Evolutionary conservation across 1,284 basidiomycete genomes (phyloP), one percentile per base, ranked within the genome.

Genomic region (Mycena sp.): DNA sequence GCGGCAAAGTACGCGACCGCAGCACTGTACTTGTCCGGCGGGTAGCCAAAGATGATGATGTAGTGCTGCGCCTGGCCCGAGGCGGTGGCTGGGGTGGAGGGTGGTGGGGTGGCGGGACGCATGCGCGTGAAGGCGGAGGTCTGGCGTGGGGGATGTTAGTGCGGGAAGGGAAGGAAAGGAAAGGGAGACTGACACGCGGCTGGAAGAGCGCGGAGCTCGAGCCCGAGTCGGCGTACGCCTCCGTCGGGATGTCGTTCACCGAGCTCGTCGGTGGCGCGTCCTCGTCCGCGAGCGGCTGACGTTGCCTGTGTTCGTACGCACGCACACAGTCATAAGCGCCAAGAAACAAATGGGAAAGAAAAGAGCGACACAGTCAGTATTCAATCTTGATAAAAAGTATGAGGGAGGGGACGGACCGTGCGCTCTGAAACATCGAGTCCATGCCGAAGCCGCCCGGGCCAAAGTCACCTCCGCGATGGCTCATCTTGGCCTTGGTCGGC

Each of bases 381-480:
- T 29, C 32, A 53, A 6, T 40, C 19, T 11, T 12, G 25, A 23
- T n/a, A 16, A 14, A 48, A 38, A 56, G 37, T 21, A 21, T 30
- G 28, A 37, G 6, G 62, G 35, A 23, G 19, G 26, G 50, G 51
- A 56, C 51, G 35, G 51, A 89, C 83, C 87, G 85, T 29, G 87
- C 81, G 64, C 83, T 90, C 72, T 91, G 85, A 67, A 92, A 92
- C 90, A 92, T 91, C 21, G 91, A 91, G 65, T 91, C 90, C 78
- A 89, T 87, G 1, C 89, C 91, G 76, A 91, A 92, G 63, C n/a
- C n/a, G n/a, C n/a, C 90, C 84, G 51, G 87, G 83, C n/a, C 87
- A 81, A 17, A 91, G 78, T n/a, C n/a, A n/a, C n/a, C n/a, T n/a
- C n/a, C 6, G 84, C 82, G 54, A 87, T 83, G n/a, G 71, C 87